Base-by-base conservation (phyloP, 768 basidiomycete species). In the Hebeloma cylindrosporum region DNA sequence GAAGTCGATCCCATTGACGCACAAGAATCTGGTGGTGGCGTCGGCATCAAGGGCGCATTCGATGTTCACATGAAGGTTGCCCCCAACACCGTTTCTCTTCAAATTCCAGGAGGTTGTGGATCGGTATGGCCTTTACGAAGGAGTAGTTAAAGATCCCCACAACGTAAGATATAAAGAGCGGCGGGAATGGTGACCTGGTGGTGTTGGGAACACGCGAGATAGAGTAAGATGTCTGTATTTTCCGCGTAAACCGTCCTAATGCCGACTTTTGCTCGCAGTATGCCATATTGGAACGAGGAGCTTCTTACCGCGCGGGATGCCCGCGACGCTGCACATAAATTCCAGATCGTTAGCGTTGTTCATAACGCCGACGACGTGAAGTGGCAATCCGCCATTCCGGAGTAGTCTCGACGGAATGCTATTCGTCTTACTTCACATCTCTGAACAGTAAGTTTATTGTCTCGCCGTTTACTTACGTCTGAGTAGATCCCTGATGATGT, bases 171-270 rank as follows among this genome's bases (percentile, higher is more conserved):
- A 9, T 20, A 7, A 32, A 9, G 6, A 40, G 33, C 31, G 17
- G 28, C 8, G 45, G 25, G 10, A 20, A 31, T 13, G 45, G 36
- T 13, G 45, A 46, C 18, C 20, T 46, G 20, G 17, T 46, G 5
- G 40, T 46, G 13, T 18, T 46, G 17, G 45, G 45, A 29, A 46
- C 45, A 31, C 40, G 45, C 14, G 45, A 46, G 34, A 26, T 46
- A 14, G 45, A 46, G 45, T 46, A 30, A 21, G 45, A 39, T 17
- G 13, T 13, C 25, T 31, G 5, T 11, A 10, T 38, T 17, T 22
- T 7, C 8, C 20, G 16, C n/a, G 2, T 20, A n/a, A 13, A 14
- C 8, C 11, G 18, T 20, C n/a, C n/a, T 42, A 9, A 28, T 3
- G 18, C 21, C 7, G 2, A 7, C 11, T n/a, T 28, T 37, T 16